Evolutionary conservation across 2,329 filamentous ascomycete genomes (phyloP).

Genomic region (Raffaelea albimanens): DNA sequence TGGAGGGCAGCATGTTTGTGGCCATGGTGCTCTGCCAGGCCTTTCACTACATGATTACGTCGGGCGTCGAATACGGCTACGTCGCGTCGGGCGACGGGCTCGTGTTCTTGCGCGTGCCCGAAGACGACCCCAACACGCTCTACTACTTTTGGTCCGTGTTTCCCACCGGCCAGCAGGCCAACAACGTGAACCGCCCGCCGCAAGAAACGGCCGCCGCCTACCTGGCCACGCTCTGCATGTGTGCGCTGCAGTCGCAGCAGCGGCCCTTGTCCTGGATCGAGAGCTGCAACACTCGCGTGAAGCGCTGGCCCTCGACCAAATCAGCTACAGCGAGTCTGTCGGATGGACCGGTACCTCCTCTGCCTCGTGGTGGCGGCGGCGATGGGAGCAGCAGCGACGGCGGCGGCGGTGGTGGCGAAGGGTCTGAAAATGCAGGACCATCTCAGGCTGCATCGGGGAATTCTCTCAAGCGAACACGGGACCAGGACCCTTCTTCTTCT

Average conservation of each 20-base stretch:
- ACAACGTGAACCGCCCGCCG: neutral
- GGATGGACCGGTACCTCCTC: no score
- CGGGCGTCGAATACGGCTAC: constrained; percentile 1
- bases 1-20: no score
- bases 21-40: no score
- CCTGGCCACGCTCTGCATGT: no score
- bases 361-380: no score
- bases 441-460: neutral
- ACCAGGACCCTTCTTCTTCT: neutral
- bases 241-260: no score
- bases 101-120: neutral
- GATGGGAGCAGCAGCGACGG: no score
- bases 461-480: neutral
- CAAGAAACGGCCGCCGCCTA: neutral
- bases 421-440: no score
- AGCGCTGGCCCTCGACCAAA: no score
- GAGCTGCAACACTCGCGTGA: no score
- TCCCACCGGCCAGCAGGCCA: neutral
- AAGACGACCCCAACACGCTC: neutral
- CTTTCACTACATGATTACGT: constrained; percentile 1
- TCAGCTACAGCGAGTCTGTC: no score
- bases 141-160: neutral
- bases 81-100: neutral
- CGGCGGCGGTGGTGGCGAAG: neutral
- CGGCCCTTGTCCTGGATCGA: no score